Evolutionary conservation across 352 stramenopile species (phyloP), one percentile per base, ranked within the genome.

Genomic region (Globisporangium cystogenes): DNA sequence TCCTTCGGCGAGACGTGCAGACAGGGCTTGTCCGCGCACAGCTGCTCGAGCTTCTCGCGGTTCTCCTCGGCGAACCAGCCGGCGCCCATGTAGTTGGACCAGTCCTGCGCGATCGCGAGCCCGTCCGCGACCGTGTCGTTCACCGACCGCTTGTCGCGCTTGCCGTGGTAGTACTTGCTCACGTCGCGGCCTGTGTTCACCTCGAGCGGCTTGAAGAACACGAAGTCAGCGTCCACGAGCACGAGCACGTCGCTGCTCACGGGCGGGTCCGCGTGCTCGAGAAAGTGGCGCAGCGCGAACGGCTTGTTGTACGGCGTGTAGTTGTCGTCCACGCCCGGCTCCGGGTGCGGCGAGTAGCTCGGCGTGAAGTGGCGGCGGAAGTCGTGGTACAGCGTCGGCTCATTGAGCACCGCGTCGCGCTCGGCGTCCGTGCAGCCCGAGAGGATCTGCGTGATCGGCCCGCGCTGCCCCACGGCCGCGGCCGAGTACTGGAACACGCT

Each of bases 251-350:
- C 53, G 42, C 81, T 61, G 21, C 57, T 58, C 6, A 84, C 65
- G 0, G 70, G 70, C 26, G 73, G 65, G 4, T 77, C 65, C 1
- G 72, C 64, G 18, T 84, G 63, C 29, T 55, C 43, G 8, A 86
- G 54, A 48, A 73, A 87, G 59, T 86, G 69, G 23, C 70, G 67
- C 20, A 87, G 55, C 26, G 59, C 53, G 48, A 74, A 82, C 24
- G 74, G 70, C 41, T 84, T 84, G 57, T 81, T 82, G 62, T 81
- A 82, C 27, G 72, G 68, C 20, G 59, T 66, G 59, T 81, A 85
- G 18, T 54, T 1, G 57, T 85, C 71, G 24, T 64, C 60, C n/a
- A 79, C 51, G 40, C 65, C 66, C 16, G 62, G 62, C 31, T 48
- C 48, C 10, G 74, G 72, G 21, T 80, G 64, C 21, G 62, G 69